Base-by-base conservation (phyloP, 176 grass and related monocot genomes). In the Elaeis guineensis region DNA sequence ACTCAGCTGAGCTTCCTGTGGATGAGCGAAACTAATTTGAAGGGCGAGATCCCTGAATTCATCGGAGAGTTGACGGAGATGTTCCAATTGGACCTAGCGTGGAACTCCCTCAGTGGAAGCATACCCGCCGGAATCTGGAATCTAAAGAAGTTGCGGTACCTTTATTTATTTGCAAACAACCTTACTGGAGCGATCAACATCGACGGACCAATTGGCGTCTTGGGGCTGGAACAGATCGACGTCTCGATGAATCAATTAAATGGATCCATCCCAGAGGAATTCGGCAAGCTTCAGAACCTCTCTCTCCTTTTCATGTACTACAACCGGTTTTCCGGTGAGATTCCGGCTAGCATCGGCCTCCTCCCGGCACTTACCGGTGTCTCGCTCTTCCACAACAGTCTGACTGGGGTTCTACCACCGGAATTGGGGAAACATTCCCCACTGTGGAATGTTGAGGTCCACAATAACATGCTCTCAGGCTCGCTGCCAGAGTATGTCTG, bases 181-280 rank as follows among this genome's bases (percentile, higher is more conserved):
- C 61, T 77, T 2, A 25, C 57, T 11, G 65, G 57, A 11, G 9
- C 25, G 14, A 77, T 77, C 49, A 17, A 18, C 15, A 19, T 67
- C 15, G 17, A 67, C 6, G 64, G 74, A 1, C 22, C 64, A 5
- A 54, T 77, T 14, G 49, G 58, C 16, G 65, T 65, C 24, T 48
- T 58, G 17, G 44, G 19, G 0, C 52, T 77, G 26, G 49, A 24
- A 3, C 0, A 26, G 51, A 62, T 77, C 8, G 74, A 77, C 48
- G 21, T 77, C 16, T 66, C 74, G 2, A 25, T 3, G 1, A 77
- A 77, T 17, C 44, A 25, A 16, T 50, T 77, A 4, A 69, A 15
- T 21, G 74, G 74, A 54, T 24, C 65, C 20, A 77, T 77, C 6
- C 65, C 74, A 1, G 49, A 63, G 16, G 59, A 61, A 1, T 63